Conservation (phyloP, 1,284 basidiomycete genomes). For the Trametes polyzona region DNA sequence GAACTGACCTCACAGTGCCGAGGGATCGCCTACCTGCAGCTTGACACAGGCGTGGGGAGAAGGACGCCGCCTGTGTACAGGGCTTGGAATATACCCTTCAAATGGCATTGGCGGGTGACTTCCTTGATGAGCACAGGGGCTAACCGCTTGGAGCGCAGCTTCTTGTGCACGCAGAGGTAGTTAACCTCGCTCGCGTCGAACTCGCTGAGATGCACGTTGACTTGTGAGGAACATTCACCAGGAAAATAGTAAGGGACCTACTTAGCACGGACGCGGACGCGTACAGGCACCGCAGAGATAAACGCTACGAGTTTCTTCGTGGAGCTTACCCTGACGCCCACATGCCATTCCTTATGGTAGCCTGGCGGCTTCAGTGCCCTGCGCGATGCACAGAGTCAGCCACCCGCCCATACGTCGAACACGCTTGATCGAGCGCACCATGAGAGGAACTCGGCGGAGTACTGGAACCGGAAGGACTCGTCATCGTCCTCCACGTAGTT, state of each 20-base stretch:
- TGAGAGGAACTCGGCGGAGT: slow-evolving; percentile 91
- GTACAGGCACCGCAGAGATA: slow-evolving; percentile 93
- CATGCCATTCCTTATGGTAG: slow-evolving; percentile 92
- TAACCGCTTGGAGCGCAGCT: slow-evolving; percentile 92
- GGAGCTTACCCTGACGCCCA: slow-evolving; percentile 91
- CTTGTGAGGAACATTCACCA: neutral
- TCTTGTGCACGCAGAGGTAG: slow-evolving; percentile 98
- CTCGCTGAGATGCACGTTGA: slow-evolving; percentile 48
- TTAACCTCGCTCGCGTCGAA: slow-evolving; percentile 91
- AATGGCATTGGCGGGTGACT: slow-evolving; percentile 91
- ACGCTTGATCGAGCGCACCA: too few relatives aligned
- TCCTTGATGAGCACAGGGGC: slow-evolving; percentile 99
- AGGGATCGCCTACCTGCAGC: slow-evolving; percentile 61
- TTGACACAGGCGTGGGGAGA: slow-evolving; percentile 88
- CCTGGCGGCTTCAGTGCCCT: slow-evolving; percentile 97
- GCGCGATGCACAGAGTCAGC: slow-evolving; percentile 6
- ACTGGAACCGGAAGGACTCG: slow-evolving; percentile 95
- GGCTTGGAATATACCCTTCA: slow-evolving; percentile 94
- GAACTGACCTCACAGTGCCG: neutral
- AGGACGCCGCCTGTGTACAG: slow-evolving; percentile 95
- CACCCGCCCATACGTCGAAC: too few relatives aligned
- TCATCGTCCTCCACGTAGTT: slow-evolving; percentile 99
- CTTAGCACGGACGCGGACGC: slow-evolving; percentile 80
- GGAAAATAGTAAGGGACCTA: slow-evolving; percentile 35
- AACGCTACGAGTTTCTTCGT: slow-evolving; percentile 97